phyloP scores from a whole-genome alignment of 1,139 yeast species.

The Suhomyces bokatorum region DNA sequence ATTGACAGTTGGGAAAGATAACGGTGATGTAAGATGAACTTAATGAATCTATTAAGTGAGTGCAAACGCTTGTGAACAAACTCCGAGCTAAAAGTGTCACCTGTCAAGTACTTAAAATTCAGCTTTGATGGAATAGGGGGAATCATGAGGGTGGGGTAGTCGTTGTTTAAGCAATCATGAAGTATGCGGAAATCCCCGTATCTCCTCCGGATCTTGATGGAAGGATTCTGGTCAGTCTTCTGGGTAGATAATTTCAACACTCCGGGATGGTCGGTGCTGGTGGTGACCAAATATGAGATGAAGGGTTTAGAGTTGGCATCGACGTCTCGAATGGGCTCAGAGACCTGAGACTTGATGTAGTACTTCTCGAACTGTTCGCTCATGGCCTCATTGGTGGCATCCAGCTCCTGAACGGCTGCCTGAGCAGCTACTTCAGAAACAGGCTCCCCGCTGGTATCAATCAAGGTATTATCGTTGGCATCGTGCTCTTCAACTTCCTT shows the following conservation, averaged over 20 bases:
- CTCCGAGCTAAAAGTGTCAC: slow-evolving; percentile 82
- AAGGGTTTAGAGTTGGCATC: slow-evolving; percentile 78
- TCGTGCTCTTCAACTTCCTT: slow-evolving; percentile 1
- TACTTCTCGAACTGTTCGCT: slow-evolving; percentile 22
- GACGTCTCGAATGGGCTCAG: slow-evolving; percentile 73
- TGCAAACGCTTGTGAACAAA: slow-evolving; percentile 85
- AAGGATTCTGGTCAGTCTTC: slow-evolving; percentile 26
- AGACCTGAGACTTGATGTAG: slow-evolving; percentile 48
- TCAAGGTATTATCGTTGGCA: slow-evolving; percentile 1
- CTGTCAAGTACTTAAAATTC: slow-evolving; percentile 87
- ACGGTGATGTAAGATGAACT: slow-evolving; percentile 74
- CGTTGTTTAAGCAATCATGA: slow-evolving; percentile 70
- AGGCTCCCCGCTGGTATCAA: slow-evolving; percentile 1
- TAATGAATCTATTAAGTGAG: slow-evolving; percentile 74
- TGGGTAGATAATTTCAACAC: slow-evolving; percentile 33
- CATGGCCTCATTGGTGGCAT: neutral
- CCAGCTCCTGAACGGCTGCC: neutral
- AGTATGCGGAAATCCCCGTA: slow-evolving; percentile 82
- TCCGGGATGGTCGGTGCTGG: slow-evolving; percentile 53
- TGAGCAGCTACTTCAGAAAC: neutral
- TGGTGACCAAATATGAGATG: slow-evolving; percentile 76
- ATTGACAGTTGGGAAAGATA: slow-evolving; percentile 67
- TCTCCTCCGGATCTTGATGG: slow-evolving; percentile 66
- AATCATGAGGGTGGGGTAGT: slow-evolving; percentile 79
- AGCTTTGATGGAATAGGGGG: slow-evolving; percentile 96